These are phyloP conservation scores for Lachnellula occidentalis DNA, from an alignment of 2,329 filamentous ascomycete genomes.

Conservation along the genomic window DNA sequence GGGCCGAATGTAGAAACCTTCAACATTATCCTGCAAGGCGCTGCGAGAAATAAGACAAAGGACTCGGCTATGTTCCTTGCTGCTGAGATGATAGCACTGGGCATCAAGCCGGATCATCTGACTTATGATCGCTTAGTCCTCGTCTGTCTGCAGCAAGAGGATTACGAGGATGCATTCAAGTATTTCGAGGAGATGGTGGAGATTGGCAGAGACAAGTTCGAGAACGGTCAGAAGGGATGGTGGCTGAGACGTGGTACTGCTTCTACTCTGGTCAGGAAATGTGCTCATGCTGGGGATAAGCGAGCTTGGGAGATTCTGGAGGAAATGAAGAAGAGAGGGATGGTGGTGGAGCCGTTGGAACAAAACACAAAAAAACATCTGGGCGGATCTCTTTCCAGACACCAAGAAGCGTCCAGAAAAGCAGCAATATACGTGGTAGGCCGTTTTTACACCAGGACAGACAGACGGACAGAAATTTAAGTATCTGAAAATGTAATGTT, in stretches of 20 bases:
- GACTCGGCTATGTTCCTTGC: slow-evolving; percentile 56
- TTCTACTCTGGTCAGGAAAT: slow-evolving; percentile 16
- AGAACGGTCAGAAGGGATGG: slow-evolving; percentile 24
- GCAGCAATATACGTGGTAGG: not conserved
- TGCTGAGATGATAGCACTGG: slow-evolving; percentile 53
- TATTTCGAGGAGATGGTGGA: slow-evolving; percentile 46
- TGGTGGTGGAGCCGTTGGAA: slow-evolving; percentile 7
- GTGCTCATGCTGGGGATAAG: slow-evolving; percentile 16
- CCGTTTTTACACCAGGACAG: no score
- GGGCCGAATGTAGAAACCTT: slow-evolving; percentile 50
- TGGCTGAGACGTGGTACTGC: slow-evolving; percentile 30
- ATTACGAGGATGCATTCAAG: slow-evolving; percentile 42
- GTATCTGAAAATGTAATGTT: no score
- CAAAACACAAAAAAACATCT: not conserved
- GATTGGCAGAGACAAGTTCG: slow-evolving; percentile 30
- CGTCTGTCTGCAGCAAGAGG: slow-evolving; percentile 43
- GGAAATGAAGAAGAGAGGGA: slow-evolving; percentile 21
- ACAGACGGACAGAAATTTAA: no score
- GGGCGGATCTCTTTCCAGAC: not conserved
- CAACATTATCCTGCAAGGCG: slow-evolving; percentile 50
- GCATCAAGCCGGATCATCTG: slow-evolving; percentile 46
- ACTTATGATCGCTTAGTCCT: slow-evolving; percentile 60
- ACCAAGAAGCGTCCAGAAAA: not conserved
- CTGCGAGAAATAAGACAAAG: slow-evolving; percentile 35
- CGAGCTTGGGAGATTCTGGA: slow-evolving; percentile 22